Base-by-base conservation (phyloP, 768 basidiomycete species). In the Boletus speciosus region DNA sequence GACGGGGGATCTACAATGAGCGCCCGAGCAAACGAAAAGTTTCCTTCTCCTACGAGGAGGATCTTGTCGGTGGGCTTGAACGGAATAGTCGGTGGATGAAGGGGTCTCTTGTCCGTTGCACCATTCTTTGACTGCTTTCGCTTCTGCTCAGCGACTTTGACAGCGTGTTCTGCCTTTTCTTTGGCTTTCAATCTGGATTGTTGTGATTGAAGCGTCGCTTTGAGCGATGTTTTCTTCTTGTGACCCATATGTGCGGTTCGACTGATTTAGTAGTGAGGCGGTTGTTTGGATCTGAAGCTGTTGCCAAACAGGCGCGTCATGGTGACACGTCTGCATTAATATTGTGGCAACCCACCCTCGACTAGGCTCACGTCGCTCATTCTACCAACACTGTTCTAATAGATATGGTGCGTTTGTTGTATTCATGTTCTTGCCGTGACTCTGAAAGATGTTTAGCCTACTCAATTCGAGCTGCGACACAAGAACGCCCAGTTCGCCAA, bases 11-110 rank as follows among this genome's bases (percentile, higher is more conserved):
- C 61, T 12, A 74, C 61, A 27, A 90, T 70, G 15, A 98, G 77
- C 15, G 93, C 85, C 27, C 81, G 82, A 3, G 93, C 79, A 62
- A 91, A 98, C 1, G 95, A 96, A 65, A 98, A 98, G 69, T 98
- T 92, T 11, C 93, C 96, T 75, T 98, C 96, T 9, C 95, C 96
- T 49, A 98, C 74, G 31, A 96, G 78, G 21, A 91, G 76, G 34
- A 92, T 86, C 45, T 68, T 81, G 64, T 91, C 85, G 8, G 80
- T 83, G 0, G 81, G 65, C 14, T 66, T 68, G 70, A 90, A 90
- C 0, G 89, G 90, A 9, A 88, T 75, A 0, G 80, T 87, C 1
- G 76, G 73, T n/a, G 65, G 73, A 35, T 61, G 73, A 37, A 64
- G 61, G 32, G 64, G 59, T 15, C 55, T 64, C 57, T 72, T 75